Conservation (phyloP, 2,329 filamentous ascomycete genomes). For the Davidsoniella neocaledoniae region DNA sequence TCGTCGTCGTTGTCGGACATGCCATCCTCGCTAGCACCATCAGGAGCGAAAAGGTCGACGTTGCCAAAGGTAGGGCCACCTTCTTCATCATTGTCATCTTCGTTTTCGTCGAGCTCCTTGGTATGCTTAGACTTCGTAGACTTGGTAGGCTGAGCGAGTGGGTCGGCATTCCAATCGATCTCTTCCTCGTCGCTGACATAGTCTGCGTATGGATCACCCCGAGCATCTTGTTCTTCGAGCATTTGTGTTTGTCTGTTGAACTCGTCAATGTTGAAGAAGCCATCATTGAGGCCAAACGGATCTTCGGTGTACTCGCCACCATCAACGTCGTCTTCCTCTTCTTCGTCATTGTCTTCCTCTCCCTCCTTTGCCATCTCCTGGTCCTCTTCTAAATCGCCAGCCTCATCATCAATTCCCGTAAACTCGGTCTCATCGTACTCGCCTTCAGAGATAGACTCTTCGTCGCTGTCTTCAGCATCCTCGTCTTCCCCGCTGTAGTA, state of each 20-base stretch:
- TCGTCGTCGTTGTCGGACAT: conserved; percentile 23
- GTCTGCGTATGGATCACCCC: conserved; percentile 58
- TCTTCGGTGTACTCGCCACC: conserved; percentile 47
- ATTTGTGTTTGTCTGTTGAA: conserved; percentile 91
- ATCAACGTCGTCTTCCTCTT: conserved; percentile 28
- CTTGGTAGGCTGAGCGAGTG: conserved; percentile 30
- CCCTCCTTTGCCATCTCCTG: conserved; percentile 18
- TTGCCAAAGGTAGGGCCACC: conserved; percentile 73
- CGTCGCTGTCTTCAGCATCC: conserved; percentile 20
- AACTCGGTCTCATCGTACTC: conserved; percentile 14
- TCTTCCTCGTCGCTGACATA: conserved; percentile 69
- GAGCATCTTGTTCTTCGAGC: conserved; percentile 70
- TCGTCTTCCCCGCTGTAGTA: conserved; percentile 21
- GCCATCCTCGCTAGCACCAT: conserved; percentile 52
- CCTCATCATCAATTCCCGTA: conserved; percentile 16
- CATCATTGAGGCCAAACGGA: conserved; percentile 78
- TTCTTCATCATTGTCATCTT: conserved; percentile 49
- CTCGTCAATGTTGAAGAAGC: conserved; percentile 93
- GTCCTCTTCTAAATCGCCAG: conserved; percentile 22
- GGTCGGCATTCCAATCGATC: conserved; percentile 74
- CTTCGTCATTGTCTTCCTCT: conserved; percentile 18
- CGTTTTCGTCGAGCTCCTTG: conserved; percentile 22
- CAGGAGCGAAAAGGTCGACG: conserved; percentile 54
- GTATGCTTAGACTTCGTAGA: conserved; percentile 17
- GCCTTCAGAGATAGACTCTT: conserved; percentile 21